Percentiles rank a stretch among this genome's conserved stretches.
These are phyloP conservation scores for Cynara cardunculus DNA, from an alignment of 129 eudicot genomes.

Conservation along the genomic window DNA sequence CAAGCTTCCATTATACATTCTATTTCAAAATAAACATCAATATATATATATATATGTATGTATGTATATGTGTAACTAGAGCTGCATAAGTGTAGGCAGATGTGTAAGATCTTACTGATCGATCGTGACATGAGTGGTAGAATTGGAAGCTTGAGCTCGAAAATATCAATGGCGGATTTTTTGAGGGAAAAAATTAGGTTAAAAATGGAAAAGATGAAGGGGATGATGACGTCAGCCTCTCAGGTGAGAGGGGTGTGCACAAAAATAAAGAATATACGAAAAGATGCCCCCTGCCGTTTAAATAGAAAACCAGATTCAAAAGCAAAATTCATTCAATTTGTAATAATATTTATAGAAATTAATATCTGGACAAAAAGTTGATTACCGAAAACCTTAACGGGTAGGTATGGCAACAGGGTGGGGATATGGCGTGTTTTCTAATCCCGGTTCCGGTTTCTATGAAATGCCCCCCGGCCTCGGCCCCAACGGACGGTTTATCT, in stretches of 20 bases:
- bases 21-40: constrained; percentile 1
- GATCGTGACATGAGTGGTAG: constrained; percentile 10
- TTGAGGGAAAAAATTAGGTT: constrained; percentile 32
- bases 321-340: not conserved
- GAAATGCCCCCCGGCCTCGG: too few relatives aligned
- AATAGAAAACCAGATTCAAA: not conserved
- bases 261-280: constrained; percentile 25
- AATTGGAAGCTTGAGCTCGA: constrained; percentile 19
- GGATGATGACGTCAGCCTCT: constrained; percentile 29
- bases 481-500: too few relatives aligned
- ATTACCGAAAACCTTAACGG: too few relatives aligned
- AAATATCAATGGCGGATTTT: constrained; percentile 45
- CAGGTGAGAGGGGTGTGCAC: not conserved
- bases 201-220: constrained; percentile 28
- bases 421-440: too few relatives aligned
- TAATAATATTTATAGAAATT: too few relatives aligned
- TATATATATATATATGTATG: too few relatives aligned
- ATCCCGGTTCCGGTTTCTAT: too few relatives aligned
- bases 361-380: too few relatives aligned
- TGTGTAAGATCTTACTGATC: constrained; percentile 25
- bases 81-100: not conserved
- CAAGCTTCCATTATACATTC: constrained; percentile 16
- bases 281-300: not conserved
- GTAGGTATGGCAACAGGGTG: too few relatives aligned
- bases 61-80: constrained; percentile 3